A percentile compares a stretch with the other conserved stretches of the same genome.
phyloP scores from a whole-genome alignment of 768 basidiomycete species.

The Lanmaoa pseudosensibilis region DNA sequence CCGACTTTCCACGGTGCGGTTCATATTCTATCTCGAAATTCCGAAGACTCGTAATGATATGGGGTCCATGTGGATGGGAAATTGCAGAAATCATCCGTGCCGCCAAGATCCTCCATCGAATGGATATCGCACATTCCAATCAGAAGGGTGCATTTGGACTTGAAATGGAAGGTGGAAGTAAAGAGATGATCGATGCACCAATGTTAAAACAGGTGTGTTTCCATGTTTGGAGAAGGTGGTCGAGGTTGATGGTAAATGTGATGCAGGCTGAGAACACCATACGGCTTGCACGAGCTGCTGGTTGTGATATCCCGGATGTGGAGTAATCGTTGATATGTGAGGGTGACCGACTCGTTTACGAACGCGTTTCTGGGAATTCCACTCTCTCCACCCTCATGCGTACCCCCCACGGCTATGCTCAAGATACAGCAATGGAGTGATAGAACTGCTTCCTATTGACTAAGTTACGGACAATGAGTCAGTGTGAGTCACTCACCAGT shows the following conservation, averaged over 20 bases:
- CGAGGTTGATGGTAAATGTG: slow-evolving; percentile 1
- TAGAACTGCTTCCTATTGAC: background rate
- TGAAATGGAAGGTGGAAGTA: slow-evolving; percentile 51
- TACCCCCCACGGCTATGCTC: background rate
- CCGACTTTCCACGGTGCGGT: slow-evolving; percentile 65
- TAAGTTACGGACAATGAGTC: background rate
- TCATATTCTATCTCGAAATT: background rate
- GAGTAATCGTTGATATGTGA: slow-evolving; percentile 15
- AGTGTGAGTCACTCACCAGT: background rate
- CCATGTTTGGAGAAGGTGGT: background rate
- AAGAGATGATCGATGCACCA: slow-evolving; percentile 89
- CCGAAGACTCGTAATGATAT: background rate
- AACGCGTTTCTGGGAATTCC: background rate
- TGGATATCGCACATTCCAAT: slow-evolving; percentile 56
- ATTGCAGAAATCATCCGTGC: slow-evolving; percentile 73
- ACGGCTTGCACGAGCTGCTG: slow-evolving; percentile 52
- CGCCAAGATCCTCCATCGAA: slow-evolving; percentile 63
- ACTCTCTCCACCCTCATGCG: background rate
- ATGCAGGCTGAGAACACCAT: slow-evolving; percentile 52
- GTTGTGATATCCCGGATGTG: slow-evolving; percentile 50
- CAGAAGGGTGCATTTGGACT: slow-evolving; percentile 72
- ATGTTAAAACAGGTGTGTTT: slow-evolving; percentile 69
- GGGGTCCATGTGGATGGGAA: background rate
- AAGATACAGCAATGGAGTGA: background rate
- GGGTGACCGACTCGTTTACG: background rate